Conservation (phyloP, 2,329 filamentous ascomycete species). For the Stachybotrys chartarum region DNA sequence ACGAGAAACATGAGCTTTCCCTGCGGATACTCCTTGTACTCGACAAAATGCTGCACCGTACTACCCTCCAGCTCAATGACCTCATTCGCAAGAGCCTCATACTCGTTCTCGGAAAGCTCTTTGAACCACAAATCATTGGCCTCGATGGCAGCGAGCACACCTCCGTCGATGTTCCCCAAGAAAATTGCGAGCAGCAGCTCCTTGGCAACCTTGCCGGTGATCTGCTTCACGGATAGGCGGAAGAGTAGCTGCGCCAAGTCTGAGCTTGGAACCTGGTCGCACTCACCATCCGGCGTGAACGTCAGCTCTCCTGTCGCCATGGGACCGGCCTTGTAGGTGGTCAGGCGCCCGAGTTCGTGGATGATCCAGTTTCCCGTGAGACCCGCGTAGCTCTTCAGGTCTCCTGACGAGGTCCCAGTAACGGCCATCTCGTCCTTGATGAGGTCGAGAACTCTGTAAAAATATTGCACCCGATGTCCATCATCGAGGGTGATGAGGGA, state of each 20-base stretch:
- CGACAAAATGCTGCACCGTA: conserved; percentile 37
- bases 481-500: conserved; percentile 71
- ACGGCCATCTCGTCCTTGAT: conserved; percentile 24
- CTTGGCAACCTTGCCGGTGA: conserved; percentile 51
- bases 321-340: conserved; percentile 37
- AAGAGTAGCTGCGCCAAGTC: conserved; percentile 45
- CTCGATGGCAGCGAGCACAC: conserved; percentile 38
- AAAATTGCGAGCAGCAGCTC: conserved; percentile 48
- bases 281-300: conserved; percentile 40
- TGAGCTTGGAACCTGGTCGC: conserved; percentile 34
- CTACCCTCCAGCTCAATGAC: conserved; percentile 39
- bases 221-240: conserved; percentile 38
- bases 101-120: conserved; percentile 41
- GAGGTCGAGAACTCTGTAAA: conserved; percentile 55
- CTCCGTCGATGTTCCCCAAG: conserved; percentile 26
- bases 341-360: conserved; percentile 66
- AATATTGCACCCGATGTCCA: conserved; percentile 76
- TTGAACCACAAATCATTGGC: conserved; percentile 46
- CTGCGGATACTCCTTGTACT: conserved; percentile 39
- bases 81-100: conserved; percentile 35
- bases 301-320: conserved; percentile 22
- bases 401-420: conserved; percentile 5
- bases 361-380: conserved; percentile 61
- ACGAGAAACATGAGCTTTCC: conserved; percentile 56
- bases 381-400: conserved; percentile 31